Evolutionary conservation across 257 asterid species (phyloP), one percentile per base, ranked within the genome.

Genomic region (Thymus mandschuricus): DNA sequence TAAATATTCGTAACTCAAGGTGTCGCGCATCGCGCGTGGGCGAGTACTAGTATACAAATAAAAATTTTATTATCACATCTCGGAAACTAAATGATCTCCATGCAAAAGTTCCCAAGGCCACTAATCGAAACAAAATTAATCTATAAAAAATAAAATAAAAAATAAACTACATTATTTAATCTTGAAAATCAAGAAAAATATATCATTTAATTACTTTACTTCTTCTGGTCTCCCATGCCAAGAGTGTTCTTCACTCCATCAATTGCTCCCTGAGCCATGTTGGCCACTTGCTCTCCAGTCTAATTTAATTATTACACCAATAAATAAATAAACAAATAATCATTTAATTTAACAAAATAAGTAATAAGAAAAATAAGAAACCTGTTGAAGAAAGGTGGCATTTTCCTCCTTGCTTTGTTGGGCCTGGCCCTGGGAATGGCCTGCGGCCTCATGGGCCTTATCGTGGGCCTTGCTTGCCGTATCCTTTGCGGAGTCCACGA

Each of bases 231-330:
- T 29, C 92, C 82, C 77, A 89, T 77, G 74, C 96, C 96, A 51
- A 89, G 86, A 58, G 88, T 89, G 82, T 84, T 87, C 81, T 84
- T 89, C 74, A 86, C 81, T 2, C 96, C 95, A 69, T 89, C 96
- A 43, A 87, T 69, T 1, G 90, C 92, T 11, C 89, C 95, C 59
- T 89, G 92, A 71, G 92, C 92, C 84, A 86, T 84, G 78, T 75
- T 58, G 45, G 62, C 83, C 79, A 86, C 33, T 58, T 84, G 83
- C 54, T 86, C 95, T 57, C 89, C 91, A 0, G 89, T 87, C 95
- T 88, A 33, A 2, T n/a, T n/a, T n/a, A n/a, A n/a, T n/a, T n/a
- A 50, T 5, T 54, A 68, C 5, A 1, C 2, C n/a, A n/a, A 51
- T 2, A 52, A 52, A 21, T 3, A 30, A 28, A 45, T 11, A 6